These are phyloP conservation scores for Wilcoxina mikolae DNA, from an alignment of 495 filamentous ascomycete genomes.

Conservation along the genomic window DNA sequence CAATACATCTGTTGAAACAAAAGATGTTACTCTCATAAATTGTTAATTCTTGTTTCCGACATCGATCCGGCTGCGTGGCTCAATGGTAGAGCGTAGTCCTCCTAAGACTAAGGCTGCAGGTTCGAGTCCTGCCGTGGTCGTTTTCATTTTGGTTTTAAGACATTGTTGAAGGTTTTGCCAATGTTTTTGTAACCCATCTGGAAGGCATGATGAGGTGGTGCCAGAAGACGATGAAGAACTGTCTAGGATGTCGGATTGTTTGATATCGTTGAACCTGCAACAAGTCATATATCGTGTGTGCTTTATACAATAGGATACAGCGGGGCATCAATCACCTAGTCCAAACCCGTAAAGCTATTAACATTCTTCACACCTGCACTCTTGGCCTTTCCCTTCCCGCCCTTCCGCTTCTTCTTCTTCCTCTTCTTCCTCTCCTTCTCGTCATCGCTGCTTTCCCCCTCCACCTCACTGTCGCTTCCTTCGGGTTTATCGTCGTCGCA, in stretches of 20 bases:
- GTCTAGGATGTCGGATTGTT: too few relatives aligned
- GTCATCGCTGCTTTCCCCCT: slow-evolving; percentile 11
- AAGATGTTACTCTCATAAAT: not conserved
- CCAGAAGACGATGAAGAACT: too few relatives aligned
- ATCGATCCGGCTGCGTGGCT: slow-evolving; percentile 9
- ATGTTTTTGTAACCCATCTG: too few relatives aligned
- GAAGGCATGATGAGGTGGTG: too few relatives aligned
- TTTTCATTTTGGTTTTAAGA: too few relatives aligned
- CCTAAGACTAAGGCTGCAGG: slow-evolving; percentile 25
- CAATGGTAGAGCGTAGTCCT: slow-evolving; percentile 26
- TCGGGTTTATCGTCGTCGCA: slow-evolving; percentile 11
- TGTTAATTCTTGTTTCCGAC: not conserved
- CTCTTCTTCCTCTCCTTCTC: slow-evolving; percentile 17
- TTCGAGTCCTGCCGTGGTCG: slow-evolving; percentile 29
- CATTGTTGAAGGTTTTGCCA: too few relatives aligned
- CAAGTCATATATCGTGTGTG: too few relatives aligned
- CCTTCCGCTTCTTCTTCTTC: slow-evolving; percentile 23
- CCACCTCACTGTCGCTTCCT: slow-evolving; percentile 7
- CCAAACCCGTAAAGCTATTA: slow-evolving; percentile 16
- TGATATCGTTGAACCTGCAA: too few relatives aligned
- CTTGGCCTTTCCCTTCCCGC: slow-evolving; percentile 22
- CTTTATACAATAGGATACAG: too few relatives aligned
- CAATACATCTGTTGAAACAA: not conserved
- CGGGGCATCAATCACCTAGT: slow-evolving; percentile 10
- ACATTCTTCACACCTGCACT: slow-evolving; percentile 17